These are phyloP conservation scores for Hypoxylon lienhwacheense DNA, from an alignment of 495 filamentous ascomycete species.

Conservation along the genomic window DNA sequence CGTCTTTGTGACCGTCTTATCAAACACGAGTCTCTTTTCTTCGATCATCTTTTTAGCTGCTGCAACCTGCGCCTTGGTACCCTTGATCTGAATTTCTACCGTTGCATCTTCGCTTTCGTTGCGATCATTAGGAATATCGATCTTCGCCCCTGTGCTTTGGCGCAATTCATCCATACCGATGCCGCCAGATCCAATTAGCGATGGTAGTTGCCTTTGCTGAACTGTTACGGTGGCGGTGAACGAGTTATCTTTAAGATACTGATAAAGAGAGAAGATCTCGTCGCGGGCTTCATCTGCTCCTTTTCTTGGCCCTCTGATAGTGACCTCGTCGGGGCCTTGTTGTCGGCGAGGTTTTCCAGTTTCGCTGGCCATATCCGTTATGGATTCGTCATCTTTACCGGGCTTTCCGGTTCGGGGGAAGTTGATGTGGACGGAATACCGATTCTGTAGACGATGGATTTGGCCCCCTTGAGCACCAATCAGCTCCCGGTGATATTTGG, in stretches of 20 bases:
- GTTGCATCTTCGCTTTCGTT: constrained; percentile 60
- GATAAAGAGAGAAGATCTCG: constrained; percentile 80
- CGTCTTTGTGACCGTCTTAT: constrained; percentile 78
- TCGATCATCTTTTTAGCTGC: constrained; percentile 86
- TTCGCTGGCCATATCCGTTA: constrained; percentile 71
- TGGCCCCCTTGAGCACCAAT: constrained; percentile 88
- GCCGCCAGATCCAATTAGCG: constrained; percentile 85
- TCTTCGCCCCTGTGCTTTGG: constrained; percentile 76
- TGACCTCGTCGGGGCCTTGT: constrained; percentile 86
- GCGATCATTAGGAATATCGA: constrained; percentile 78
- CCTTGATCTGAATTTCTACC: constrained; percentile 85
- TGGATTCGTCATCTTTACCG: constrained; percentile 67
- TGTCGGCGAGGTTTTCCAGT: constrained; percentile 66
- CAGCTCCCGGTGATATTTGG: constrained; percentile 82
- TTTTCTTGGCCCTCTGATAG: constrained; percentile 85
- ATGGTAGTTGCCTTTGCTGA: constrained; percentile 82
- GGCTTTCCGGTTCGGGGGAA: constrained; percentile 75
- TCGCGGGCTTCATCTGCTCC: constrained; percentile 88
- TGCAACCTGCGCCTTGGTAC: constrained; percentile 84
- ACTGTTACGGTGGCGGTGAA: constrained; percentile 77
- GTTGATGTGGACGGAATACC: constrained; percentile 90
- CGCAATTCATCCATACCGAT: constrained; percentile 88
- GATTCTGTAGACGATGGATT: constrained; percentile 86
- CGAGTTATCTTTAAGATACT: constrained; percentile 85
- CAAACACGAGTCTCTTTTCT: constrained; percentile 80